Evolutionary conservation across 306 rosid species (phyloP), one percentile per base, ranked within the genome.

Genomic region (peach (Prunus persica)): DNA sequence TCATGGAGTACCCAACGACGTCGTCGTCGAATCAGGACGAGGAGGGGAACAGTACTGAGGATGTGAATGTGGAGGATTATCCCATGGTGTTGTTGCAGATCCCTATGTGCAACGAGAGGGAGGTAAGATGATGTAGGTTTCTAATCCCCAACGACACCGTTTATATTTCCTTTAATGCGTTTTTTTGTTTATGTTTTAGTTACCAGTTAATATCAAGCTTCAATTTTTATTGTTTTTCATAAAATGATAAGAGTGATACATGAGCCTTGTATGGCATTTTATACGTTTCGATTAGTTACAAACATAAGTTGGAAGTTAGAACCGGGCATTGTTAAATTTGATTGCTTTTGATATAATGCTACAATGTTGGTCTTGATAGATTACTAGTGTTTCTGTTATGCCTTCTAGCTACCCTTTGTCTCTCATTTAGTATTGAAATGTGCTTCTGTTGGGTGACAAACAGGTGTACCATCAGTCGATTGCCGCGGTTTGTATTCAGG

Each of bases 31-130:
- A 52, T 30, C 50, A 51, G 73, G 87, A 16, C 22, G 84, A 89
- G 32, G 80, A 65, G 22, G 84, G 65, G 12, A 82, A 24, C 11
- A 20, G 14, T 45, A 10, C 54, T 41, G 86, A n/a, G 64, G 80
- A 64, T 74, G 84, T 81, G 27, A 82, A 66, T 78, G 85, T 81
- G 41, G 88, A 89, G 80, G 91, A 92, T 83, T 87, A 86, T 83
- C 99, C 99, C 0, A 92, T 90, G 99, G 97, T 95, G 72, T 71
- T 95, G 85, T 62, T 95, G 74, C 99, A 95, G 82, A 90, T 95
- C 72, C 99, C 99, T 52, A 95, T 95, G 98, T 95, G 98, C 92
- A 95, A 95, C 73, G 98, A 95, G 86, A 92, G 93, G 96, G 98
- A 95, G 99, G 99, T 95, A 88, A 95, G 98, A 76, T 78, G 79